Conservation (phyloP, 2,329 filamentous ascomycete genomes). For the Xylaria multiplex region DNA sequence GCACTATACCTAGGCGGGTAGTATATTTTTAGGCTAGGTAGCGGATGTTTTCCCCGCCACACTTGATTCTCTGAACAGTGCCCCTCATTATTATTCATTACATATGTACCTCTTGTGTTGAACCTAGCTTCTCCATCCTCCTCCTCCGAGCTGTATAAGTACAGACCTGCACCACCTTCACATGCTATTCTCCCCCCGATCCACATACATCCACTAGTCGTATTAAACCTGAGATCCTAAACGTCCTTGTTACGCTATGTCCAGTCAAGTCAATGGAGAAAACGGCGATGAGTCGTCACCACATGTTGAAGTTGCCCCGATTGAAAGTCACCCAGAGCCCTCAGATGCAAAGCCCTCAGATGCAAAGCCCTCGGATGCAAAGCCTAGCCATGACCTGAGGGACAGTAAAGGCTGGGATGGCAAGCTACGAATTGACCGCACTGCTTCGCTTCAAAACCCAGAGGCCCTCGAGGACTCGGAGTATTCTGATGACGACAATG, state of each 20-base stretch:
- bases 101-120: too few relatives aligned
- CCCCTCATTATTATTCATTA: too few relatives aligned
- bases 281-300: conserved; percentile 47
- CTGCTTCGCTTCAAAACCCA: conserved; percentile 76
- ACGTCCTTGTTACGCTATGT: conserved; percentile 25
- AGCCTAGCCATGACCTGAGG: conserved; percentile 60
- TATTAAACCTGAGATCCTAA: not conserved
- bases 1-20: too few relatives aligned
- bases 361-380: conserved; percentile 54
- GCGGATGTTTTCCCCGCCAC: too few relatives aligned
- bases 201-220: not conserved
- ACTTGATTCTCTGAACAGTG: too few relatives aligned
- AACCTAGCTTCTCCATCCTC: too few relatives aligned
- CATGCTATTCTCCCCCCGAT: not conserved
- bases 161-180: too few relatives aligned
- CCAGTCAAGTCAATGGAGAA: conserved; percentile 43
- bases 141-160: too few relatives aligned
- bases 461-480: conserved; percentile 87
- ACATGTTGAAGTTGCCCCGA: conserved; percentile 62
- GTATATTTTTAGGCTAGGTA: too few relatives aligned
- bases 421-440: conserved; percentile 79
- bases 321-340: conserved; percentile 51
- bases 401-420: conserved; percentile 83
- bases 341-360: conserved; percentile 56
- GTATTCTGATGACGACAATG: conserved; percentile 79